Evolutionary conservation across 2,329 filamentous ascomycete genomes (phyloP).

Genomic region (Colletotrichum horii): DNA sequence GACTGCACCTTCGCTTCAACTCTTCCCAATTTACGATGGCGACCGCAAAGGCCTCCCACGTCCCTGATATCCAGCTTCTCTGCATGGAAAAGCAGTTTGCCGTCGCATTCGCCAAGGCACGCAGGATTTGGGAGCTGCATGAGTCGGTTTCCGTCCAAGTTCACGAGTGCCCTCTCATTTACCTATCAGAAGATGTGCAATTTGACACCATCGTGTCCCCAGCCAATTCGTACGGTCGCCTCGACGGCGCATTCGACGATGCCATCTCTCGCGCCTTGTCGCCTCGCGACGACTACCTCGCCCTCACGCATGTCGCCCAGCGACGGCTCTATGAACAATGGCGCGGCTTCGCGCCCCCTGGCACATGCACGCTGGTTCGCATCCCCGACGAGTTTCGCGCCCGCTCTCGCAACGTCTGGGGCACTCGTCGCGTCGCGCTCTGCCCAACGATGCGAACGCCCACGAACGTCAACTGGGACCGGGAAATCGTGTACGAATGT

Average conservation of each 20-base stretch:
- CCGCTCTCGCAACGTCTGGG: constrained; percentile 41
- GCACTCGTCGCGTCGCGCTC: constrained; percentile 48
- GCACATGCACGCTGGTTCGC: constrained; percentile 52
- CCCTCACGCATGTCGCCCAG: constrained; percentile 52
- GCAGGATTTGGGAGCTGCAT: constrained; percentile 33
- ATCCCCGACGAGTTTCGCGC: constrained; percentile 43
- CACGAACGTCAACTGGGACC: constrained; percentile 48
- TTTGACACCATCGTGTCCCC: constrained; percentile 59
- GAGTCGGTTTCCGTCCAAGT: constrained; percentile 34
- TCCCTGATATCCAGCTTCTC: constrained; percentile 46
- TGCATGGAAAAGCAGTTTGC: constrained; percentile 43
- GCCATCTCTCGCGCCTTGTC: constrained; percentile 56
- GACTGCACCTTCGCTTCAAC: background rate
- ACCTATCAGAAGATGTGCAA: constrained; percentile 35
- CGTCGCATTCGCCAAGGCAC: constrained; percentile 43
- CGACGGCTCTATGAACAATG: constrained; percentile 47
- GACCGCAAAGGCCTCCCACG: background rate
- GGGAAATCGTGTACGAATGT: constrained; percentile 59
- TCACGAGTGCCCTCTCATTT: constrained; percentile 42
- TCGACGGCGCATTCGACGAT: constrained; percentile 61
- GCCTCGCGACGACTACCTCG: constrained; percentile 47
- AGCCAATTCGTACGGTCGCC: constrained; percentile 57
- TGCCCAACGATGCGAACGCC: constrained; percentile 61
- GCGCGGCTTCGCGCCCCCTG: constrained; percentile 55
- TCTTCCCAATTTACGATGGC: background rate